phyloP scores from a whole-genome alignment of 2,329 filamentous ascomycete genomes.

The Cordyceps pruinosa region DNA sequence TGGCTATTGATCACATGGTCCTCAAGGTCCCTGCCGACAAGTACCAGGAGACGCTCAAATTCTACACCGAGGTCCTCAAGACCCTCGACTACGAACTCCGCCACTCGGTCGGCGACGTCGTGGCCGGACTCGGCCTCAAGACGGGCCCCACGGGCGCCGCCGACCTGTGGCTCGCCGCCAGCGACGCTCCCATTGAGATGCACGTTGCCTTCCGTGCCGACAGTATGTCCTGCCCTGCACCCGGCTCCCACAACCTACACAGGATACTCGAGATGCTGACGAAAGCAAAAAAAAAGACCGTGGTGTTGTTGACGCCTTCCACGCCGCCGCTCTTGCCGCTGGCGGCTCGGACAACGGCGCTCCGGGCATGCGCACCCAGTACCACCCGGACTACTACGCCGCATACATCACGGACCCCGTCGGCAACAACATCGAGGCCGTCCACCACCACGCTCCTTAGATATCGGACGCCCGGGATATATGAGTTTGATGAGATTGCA shows the following conservation, averaged over 20 bases:
- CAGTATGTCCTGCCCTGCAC: too few species aligned
- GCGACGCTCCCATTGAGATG: slow-evolving; percentile 10
- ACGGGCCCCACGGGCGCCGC: slow-evolving; percentile 11
- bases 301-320: slow-evolving; percentile 36
- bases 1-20: slow-evolving; percentile 31
- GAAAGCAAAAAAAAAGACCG: slow-evolving; percentile 24
- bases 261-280: too few species aligned
- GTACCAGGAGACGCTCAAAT: slow-evolving; percentile 23
- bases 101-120: slow-evolving; percentile 21
- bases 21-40: slow-evolving; percentile 23
- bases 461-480: background rate
- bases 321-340: slow-evolving; percentile 33
- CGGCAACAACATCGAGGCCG: slow-evolving; percentile 47
- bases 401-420: slow-evolving; percentile 43
- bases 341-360: slow-evolving; percentile 43
- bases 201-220: slow-evolving; percentile 28
- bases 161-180: slow-evolving; percentile 9
- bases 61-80: slow-evolving; percentile 29
- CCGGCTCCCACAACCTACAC: too few species aligned
- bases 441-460: slow-evolving; percentile 17
- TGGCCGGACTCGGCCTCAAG: slow-evolving; percentile 26
- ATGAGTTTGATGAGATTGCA: background rate
- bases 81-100: slow-evolving; percentile 30
- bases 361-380: slow-evolving; percentile 38
- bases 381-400: slow-evolving; percentile 41